Base-by-base conservation (phyloP, 345 rosid species). In the Sisymbrium irio region DNA sequence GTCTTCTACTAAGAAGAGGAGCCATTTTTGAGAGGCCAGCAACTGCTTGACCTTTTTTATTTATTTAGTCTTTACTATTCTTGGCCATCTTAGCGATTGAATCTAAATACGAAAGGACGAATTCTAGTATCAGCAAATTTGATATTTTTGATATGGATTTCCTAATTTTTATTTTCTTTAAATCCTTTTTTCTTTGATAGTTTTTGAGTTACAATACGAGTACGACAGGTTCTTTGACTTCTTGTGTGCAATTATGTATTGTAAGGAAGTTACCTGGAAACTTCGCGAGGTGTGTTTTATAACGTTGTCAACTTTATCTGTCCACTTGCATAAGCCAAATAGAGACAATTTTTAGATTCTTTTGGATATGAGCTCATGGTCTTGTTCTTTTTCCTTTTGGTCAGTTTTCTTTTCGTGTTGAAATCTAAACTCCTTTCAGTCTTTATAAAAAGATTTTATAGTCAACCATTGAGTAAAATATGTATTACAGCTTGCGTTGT, bases 81-180 rank as follows among this genome's bases (percentile, higher is more conserved):
- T 77, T 71, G 62, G 74, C 67, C 72, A 75, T 32, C 51, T 22
- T 32, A 8, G 86, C 90, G 79, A 80, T 58, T 8, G 39, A 18
- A 63, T 14, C 74, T 50, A 84, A 83, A 74, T 54, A 68, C 83
- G 59, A 71, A 80, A 83, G 82, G 77, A 79, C 92, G 46, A 80
- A 69, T 53, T 86, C 78, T 72, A 77, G 73, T 30, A 70, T 71
- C 54, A 83, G 74, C 0, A 81, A 80, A 65, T 85, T 71, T 79
- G 67, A 53, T 47, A 76, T 22, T 22, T 85, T 75, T 81, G 39
- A 19, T 82, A 75, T 58, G 82, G 77, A 15, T 77, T 85, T 25
- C 80, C 78, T 14, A 49, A 0, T 53, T 54, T 63, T 13, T 62
- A 0, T 39, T 32, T 39, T 20, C 6, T 33, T 45, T 35, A 4